Conservation (phyloP, 148 eudicot species). For the Rheum nobile region DNA sequence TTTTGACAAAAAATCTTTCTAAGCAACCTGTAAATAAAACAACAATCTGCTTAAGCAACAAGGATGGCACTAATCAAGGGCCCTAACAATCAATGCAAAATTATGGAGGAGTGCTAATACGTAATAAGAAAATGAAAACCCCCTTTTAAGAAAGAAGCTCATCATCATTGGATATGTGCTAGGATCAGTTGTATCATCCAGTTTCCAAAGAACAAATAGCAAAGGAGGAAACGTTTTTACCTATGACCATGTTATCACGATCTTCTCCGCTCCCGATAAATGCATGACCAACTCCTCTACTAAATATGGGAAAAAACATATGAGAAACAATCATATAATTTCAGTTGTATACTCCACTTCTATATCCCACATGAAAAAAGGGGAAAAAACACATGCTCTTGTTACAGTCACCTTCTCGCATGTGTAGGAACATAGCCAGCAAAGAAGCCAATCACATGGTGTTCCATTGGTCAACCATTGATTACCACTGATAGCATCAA, state of each 20-base stretch:
- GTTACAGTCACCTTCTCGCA: conserved; percentile 84
- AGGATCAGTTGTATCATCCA: not conserved
- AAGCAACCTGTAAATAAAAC: too few species aligned
- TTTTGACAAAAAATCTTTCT: not conserved
- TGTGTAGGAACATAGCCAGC: conserved; percentile 96
- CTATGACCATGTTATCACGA: conserved; percentile 70
- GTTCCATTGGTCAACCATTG: too few species aligned
- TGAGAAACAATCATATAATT: not conserved
- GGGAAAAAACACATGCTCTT: conserved; percentile 51
- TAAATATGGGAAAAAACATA: conserved; percentile 35
- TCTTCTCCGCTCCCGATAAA: conserved; percentile 87
- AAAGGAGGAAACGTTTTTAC: conserved; percentile 17
- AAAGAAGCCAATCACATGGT: too few species aligned
- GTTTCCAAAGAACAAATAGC: not conserved
- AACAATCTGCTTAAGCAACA: too few species aligned
- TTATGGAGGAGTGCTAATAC: too few species aligned
- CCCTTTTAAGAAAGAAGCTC: too few species aligned
- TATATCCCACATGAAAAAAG: not conserved
- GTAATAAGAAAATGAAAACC: too few species aligned
- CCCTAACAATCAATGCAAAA: not conserved
- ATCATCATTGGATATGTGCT: not conserved
- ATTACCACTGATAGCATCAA: too few species aligned
- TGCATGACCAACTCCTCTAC: conserved; percentile 82
- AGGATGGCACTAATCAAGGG: not conserved
- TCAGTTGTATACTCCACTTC: not conserved